Evolutionary conservation across 225 moss, liverwort and hornwort species (phyloP).

Genomic region (Sphagnum tenellum): DNA sequence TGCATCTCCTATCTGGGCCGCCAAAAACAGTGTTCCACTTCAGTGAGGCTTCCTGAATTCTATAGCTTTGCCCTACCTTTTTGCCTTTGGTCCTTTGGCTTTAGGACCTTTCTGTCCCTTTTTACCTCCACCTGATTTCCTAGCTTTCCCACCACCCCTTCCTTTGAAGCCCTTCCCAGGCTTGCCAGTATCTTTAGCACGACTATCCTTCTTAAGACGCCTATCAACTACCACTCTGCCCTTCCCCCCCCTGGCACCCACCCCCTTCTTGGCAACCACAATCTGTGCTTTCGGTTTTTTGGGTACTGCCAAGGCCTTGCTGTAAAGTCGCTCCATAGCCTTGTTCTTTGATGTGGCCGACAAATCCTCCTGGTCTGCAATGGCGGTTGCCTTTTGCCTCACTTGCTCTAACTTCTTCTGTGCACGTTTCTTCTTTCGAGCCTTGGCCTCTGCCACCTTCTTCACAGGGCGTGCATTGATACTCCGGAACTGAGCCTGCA

Average conservation of each 20-base stretch:
- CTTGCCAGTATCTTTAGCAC: conserved; percentile 68
- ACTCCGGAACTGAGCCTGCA: conserved; percentile 59
- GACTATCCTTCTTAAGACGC: conserved; percentile 63
- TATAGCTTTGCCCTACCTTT: too few species aligned
- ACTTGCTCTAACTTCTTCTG: conserved; percentile 95
- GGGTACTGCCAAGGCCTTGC: conserved; percentile 64
- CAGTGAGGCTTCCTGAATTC: too few species aligned
- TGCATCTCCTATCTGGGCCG: too few species aligned
- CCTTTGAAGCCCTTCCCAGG: conserved; percentile 62
- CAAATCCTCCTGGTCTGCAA: conserved; percentile 88
- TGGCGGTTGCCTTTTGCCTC: conserved; percentile 73
- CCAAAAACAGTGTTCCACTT: too few species aligned
- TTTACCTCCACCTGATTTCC: too few species aligned
- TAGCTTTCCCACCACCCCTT: conserved; percentile 18
- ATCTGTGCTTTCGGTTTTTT: conserved; percentile 62
- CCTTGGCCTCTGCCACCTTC: conserved; percentile 97
- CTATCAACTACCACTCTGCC: conserved; percentile 80
- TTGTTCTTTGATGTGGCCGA: conserved; percentile 82
- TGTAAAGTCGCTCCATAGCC: conserved; percentile 88
- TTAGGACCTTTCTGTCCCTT: too few species aligned
- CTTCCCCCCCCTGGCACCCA: conserved; percentile 78
- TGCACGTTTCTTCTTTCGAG: conserved; percentile 80
- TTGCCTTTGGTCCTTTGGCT: too few species aligned
- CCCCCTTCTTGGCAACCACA: conserved; percentile 86
- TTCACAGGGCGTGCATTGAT: conserved; percentile 95